Evolutionary conservation across 2,329 filamentous ascomycete species (phyloP).

Genomic region (Colletotrichum truncatum): DNA sequence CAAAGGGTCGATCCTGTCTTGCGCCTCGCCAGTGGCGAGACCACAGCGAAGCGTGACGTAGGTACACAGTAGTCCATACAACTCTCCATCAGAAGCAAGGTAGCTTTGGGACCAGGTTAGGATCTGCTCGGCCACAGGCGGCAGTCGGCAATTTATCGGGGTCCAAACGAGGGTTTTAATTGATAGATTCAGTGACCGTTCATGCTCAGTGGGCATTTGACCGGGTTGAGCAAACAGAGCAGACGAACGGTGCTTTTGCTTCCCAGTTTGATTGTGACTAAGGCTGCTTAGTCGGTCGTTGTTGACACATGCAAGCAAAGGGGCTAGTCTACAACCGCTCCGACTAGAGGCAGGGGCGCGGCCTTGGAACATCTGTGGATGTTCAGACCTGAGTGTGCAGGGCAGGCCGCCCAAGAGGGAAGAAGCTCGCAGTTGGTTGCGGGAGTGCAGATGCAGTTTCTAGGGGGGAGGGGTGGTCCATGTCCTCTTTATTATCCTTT

Average conservation of each 20-base stretch:
- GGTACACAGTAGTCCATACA: not conserved
- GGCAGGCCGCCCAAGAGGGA: not conserved
- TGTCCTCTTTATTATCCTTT: not conserved
- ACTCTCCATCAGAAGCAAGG: not conserved
- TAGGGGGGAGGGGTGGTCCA: not conserved
- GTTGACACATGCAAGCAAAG: not conserved
- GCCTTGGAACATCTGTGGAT: not conserved
- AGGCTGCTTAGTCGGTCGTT: too few relatives aligned
- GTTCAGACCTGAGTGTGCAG: not conserved
- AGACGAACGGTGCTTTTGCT: too few relatives aligned
- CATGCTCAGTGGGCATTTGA: too few relatives aligned
- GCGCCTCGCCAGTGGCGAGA: not conserved
- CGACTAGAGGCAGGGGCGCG: not conserved
- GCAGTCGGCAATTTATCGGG: too few relatives aligned
- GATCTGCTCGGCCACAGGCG: too few relatives aligned
- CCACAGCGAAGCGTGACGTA: conserved; percentile 13
- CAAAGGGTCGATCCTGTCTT: conserved; percentile 13
- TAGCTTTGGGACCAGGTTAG: too few relatives aligned
- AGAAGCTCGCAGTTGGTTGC: not conserved
- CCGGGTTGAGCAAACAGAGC: too few relatives aligned
- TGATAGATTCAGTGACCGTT: too few relatives aligned
- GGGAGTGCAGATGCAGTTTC: conserved; percentile 10
- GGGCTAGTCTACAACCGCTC: not conserved
- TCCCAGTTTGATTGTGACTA: too few relatives aligned
- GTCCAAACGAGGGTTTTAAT: too few relatives aligned